Conservation (phyloP, 306 rosid genomes). For the Malus fusca region DNA sequence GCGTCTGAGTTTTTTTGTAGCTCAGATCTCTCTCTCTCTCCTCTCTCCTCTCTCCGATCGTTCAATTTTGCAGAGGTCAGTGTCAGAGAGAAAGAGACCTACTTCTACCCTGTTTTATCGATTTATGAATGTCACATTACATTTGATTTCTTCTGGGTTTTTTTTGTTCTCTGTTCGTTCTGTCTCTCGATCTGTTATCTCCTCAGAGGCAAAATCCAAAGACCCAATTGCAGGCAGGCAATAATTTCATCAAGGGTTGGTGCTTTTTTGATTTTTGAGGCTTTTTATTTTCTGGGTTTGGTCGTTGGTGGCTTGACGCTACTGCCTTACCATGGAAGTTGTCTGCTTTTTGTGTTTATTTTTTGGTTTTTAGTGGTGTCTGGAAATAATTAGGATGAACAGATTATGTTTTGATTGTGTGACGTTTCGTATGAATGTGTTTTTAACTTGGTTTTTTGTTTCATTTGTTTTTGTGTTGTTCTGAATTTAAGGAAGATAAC, state of each 20-base stretch:
- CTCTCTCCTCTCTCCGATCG: background rate
- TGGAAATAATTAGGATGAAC: background rate
- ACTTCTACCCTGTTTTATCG: background rate
- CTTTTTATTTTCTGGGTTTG: background rate
- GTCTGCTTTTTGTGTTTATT: background rate
- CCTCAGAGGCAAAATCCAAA: background rate
- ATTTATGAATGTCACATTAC: constrained; percentile 4
- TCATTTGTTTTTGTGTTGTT: background rate
- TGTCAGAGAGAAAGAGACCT: background rate
- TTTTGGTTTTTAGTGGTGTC: background rate
- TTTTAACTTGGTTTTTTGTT: background rate
- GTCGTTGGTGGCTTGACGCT: background rate
- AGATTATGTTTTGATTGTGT: background rate
- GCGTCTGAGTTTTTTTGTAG: background rate
- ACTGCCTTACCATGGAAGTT: background rate
- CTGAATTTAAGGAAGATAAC: background rate
- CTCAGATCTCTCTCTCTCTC: constrained; percentile 17
- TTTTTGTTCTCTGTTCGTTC: background rate
- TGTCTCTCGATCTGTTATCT: constrained; percentile 1
- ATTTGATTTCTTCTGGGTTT: background rate
- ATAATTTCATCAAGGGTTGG: background rate
- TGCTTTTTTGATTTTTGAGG: background rate
- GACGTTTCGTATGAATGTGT: background rate
- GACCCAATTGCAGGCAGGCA: constrained; percentile 2
- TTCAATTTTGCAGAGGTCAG: background rate